Conservation (phyloP, 2,329 filamentous ascomycete genomes). For the Diaporthe destruens region DNA sequence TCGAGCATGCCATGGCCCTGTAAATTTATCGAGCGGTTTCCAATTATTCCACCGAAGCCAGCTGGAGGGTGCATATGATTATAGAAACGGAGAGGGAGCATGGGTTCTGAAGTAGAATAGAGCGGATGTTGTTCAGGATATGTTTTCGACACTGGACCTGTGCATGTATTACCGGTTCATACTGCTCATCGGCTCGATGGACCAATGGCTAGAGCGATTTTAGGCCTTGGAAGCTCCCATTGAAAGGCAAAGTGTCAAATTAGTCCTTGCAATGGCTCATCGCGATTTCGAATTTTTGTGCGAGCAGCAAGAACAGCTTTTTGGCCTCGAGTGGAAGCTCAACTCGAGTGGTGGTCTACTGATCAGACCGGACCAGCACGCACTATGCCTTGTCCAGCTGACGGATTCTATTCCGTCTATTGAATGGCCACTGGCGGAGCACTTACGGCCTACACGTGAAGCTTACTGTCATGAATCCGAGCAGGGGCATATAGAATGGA, state of each 20-base stretch:
- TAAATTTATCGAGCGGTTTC: background rate
- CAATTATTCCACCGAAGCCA: too few species aligned
- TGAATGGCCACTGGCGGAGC: background rate
- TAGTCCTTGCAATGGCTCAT: background rate
- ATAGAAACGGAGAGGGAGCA: background rate
- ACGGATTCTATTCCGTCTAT: background rate
- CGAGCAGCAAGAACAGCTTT: background rate
- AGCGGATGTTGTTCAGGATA: background rate
- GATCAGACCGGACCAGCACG: constrained; percentile 34
- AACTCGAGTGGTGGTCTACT: constrained; percentile 16
- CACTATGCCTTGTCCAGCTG: background rate
- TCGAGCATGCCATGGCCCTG: background rate
- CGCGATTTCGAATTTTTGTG: constrained; percentile 26
- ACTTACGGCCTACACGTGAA: background rate
- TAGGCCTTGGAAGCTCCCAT: background rate
- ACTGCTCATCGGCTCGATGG: constrained; percentile 7
- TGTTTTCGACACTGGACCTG: constrained; percentile 54
- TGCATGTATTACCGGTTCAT: constrained; percentile 50
- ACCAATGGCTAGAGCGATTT: constrained; percentile 1
- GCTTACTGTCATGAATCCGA: too few species aligned
- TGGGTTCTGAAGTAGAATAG: background rate
- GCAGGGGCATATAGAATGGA: too few species aligned
- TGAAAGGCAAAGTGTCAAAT: background rate
- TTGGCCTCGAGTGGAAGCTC: background rate
- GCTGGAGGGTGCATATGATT: too few species aligned